Percentiles rank a stretch among this genome's conserved stretches.
Conservation (phyloP, 78 protist genomes). For the Andalucia godoyi region DNA sequence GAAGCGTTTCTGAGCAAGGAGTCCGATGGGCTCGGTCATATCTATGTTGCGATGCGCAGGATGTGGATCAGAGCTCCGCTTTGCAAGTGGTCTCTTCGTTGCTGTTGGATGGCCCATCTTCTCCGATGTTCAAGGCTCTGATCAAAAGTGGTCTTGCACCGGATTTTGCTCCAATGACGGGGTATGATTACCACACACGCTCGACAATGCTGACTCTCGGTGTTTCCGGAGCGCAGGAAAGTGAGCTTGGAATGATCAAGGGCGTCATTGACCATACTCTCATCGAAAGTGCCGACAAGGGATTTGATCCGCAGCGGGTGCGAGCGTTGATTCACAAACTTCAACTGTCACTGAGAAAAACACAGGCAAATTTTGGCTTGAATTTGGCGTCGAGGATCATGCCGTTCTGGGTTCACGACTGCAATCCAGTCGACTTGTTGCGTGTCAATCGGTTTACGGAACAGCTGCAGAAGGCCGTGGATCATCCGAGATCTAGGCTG, state of each 20-base stretch:
- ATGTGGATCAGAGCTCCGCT: too few species aligned
- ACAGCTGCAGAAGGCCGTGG: background rate
- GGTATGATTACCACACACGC: background rate
- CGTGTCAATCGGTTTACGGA: background rate
- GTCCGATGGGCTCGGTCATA: too few species aligned
- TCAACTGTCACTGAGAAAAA: background rate
- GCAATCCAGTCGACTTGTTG: background rate
- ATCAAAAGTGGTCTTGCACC: conserved; percentile 16
- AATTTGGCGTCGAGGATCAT: background rate
- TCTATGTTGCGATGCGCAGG: too few species aligned
- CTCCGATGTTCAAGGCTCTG: conserved; percentile 23
- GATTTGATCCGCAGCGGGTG: conserved; percentile 5
- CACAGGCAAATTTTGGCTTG: background rate
- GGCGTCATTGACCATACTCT: background rate
- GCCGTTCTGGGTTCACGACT: background rate
- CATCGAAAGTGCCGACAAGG: background rate
- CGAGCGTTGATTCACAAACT: background rate
- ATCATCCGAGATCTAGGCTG: background rate
- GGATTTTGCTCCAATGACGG: conserved; percentile 8
- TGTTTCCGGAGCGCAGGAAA: conserved; percentile 11
- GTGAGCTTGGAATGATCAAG: background rate
- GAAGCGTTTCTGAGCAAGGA: too few species aligned
- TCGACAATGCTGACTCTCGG: conserved; percentile 7
- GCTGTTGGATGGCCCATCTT: conserved; percentile 1
- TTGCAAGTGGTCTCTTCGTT: background rate